Evolutionary conservation across 2,329 filamentous ascomycete genomes (phyloP).

Genomic region (Fusarium proliferatum): DNA sequence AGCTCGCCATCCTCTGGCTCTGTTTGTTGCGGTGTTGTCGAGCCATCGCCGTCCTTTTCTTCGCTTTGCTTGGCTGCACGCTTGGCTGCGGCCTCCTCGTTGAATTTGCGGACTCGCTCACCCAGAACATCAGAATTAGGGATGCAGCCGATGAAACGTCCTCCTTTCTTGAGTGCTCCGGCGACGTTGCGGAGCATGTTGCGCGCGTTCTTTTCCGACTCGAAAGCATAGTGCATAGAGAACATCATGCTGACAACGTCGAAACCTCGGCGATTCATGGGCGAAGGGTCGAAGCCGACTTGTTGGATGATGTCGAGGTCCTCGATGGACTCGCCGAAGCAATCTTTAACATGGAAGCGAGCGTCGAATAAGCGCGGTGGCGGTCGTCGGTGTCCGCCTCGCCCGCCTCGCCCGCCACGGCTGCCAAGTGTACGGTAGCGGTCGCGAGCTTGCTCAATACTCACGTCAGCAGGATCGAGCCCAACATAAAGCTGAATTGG

Average conservation of each 20-base stretch:
- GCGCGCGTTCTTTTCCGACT: slow-evolving; percentile 87
- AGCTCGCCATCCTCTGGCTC: slow-evolving; percentile 57
- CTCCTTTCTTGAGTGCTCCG: slow-evolving; percentile 90
- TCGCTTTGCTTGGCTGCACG: slow-evolving; percentile 46
- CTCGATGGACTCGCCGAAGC: slow-evolving; percentile 85
- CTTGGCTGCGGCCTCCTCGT: slow-evolving; percentile 62
- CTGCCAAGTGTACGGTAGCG: slow-evolving; percentile 80
- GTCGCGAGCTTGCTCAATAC: slow-evolving; percentile 88
- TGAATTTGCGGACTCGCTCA: slow-evolving; percentile 79
- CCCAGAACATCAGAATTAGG: slow-evolving; percentile 96
- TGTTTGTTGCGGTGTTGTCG: slow-evolving; percentile 42
- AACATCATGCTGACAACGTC: slow-evolving; percentile 99
- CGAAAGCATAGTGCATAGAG: slow-evolving; percentile 98
- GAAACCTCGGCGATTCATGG: slow-evolving; percentile 83
- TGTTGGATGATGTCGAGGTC: slow-evolving; percentile 84
- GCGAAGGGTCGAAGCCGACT: slow-evolving; percentile 85
- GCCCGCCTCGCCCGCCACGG: slow-evolving; percentile 66
- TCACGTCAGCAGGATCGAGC: slow-evolving; percentile 90
- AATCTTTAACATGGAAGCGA: slow-evolving; percentile 91
- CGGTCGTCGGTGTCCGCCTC: slow-evolving; percentile 61
- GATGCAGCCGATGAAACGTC: slow-evolving; percentile 92
- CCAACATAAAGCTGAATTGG: slow-evolving; percentile 93
- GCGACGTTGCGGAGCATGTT: slow-evolving; percentile 95
- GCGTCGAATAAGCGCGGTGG: slow-evolving; percentile 78
- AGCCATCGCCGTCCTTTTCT: slow-evolving; percentile 30